Base-by-base conservation (phyloP, 2,329 filamentous ascomycete genomes). In the Fusarium setosum region DNA sequence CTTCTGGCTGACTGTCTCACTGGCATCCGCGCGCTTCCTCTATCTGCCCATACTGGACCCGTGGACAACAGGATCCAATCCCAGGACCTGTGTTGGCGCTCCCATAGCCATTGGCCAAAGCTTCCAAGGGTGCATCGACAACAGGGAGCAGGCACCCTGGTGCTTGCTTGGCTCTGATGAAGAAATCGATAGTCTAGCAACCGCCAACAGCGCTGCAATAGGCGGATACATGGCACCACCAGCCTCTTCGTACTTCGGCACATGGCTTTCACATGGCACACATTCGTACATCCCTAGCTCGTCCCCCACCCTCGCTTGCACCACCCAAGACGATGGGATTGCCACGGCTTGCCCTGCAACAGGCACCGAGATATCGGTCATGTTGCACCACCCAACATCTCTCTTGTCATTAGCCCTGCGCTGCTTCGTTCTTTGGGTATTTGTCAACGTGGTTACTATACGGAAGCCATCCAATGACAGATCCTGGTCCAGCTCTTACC, bases 1-100 rank as follows among this genome's bases (percentile, higher is more conserved):
- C n/a, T n/a, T n/a, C n/a, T n/a, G n/a, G n/a, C 31, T 18, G 34
- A 23, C n/a, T 15, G 21, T 10, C 6, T 26, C 38, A 35, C 29
- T 18, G 21, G 26, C 45, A 32, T 48, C 40, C 48, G 63, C 45
- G 48, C 37, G 59, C 31, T 63, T 42, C 31, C 21, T 12, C 11
- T 17, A 38, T 44, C 53, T 63, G 23, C 38, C 40, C 45, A 66
- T 63, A 58, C 26, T 29, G n/a, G n/a, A 29, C 11, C 26, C 26
- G 11, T 11, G 26, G 26, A 55, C 58, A 41, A 18, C 20, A 49
- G 12, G 63, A 52, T 23, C 63, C 63, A 67, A 64, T 67, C 63
- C 56, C 55, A 49, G 32, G 37, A 64, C 50, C 41, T 38, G 63
- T 49, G 45, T 60, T 66, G 44, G 53, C 63, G 59, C 59, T 50